Evolutionary conservation across 805 yeast species (phyloP), one percentile per base, ranked within the genome.

Genomic region (Candida schatavii): DNA sequence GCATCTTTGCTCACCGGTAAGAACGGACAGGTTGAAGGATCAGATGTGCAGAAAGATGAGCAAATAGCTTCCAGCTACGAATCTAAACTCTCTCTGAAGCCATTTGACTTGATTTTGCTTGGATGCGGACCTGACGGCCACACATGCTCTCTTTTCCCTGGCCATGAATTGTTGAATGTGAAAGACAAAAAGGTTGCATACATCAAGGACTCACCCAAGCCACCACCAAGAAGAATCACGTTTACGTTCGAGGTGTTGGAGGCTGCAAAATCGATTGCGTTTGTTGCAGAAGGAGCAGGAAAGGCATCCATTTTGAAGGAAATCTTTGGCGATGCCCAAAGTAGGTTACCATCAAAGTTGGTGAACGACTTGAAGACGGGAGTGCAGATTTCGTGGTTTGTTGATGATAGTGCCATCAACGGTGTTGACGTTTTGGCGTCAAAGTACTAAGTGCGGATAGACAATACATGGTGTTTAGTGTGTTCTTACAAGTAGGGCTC

Each of bases 71-170:
- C 56, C 14, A 82, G 76, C 36, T 89, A 89, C 61, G 83, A 77
- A 48, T 46, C 68, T 1, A 66, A 70, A 33, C 62, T 89, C 40
- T 88, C 91, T 7, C 56, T 62, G 45, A 31, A 31, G 35, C 11
- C 19, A 17, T 55, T 82, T 22, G 96, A 89, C 62, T 67, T 88
- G 52, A 68, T 89, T 18, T 67, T 88, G 42, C 72, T 89, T 48
- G 97, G 97, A 18, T 85, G 93, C 61, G 97, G 97, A 5, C 97
- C 97, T 27, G 97, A 89, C 56, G 97, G 97, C 29, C 97, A 89
- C 62, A 89, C 96, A 4, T 87, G 96, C 67, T 89, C 97, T 1
- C 70, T 89, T 48, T 89, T 89, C 77, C 97, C 97, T 10, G 89
- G 84, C 29, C 96, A 88, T 61, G 54, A 62, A 46, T 72, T 88